Conservation (phyloP, 495 filamentous ascomycete genomes). For the Penicillium lividum region DNA sequence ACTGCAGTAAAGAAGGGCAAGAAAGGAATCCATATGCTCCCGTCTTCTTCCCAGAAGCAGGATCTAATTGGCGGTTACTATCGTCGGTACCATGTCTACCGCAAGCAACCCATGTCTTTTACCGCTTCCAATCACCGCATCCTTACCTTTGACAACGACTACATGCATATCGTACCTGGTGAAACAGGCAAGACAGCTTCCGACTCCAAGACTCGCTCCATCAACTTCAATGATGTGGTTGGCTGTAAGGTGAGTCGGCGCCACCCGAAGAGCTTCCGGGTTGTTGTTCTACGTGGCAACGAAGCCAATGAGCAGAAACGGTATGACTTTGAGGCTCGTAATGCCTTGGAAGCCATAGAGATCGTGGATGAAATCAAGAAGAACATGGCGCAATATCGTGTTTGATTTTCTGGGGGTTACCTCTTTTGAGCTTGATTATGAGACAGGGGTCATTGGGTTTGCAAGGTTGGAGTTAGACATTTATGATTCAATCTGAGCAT, state of each 20-base stretch:
- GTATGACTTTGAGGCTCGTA: slow-evolving; percentile 94
- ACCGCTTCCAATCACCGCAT: slow-evolving; percentile 80
- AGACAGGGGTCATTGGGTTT: neutral
- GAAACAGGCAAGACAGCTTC: slow-evolving; percentile 57
- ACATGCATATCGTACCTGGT: slow-evolving; percentile 89
- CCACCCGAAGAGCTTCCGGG: slow-evolving; percentile 90
- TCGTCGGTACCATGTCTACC: slow-evolving; percentile 85
- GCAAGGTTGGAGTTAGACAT: neutral
- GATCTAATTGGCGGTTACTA: slow-evolving; percentile 72
- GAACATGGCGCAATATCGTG: slow-evolving; percentile 55
- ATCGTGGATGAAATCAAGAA: slow-evolving; percentile 84
- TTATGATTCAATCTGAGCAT: slow-evolving; percentile 1
- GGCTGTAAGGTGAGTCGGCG: slow-evolving; percentile 89
- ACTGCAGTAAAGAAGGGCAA: slow-evolving; percentile 63
- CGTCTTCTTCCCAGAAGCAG: slow-evolving; percentile 77
- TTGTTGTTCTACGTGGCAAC: slow-evolving; percentile 76
- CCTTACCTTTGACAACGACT: slow-evolving; percentile 90
- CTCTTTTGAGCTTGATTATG: neutral
- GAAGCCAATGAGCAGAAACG: slow-evolving; percentile 74
- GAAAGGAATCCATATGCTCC: slow-evolving; percentile 63
- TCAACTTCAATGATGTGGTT: slow-evolving; percentile 89
- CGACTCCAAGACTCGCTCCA: slow-evolving; percentile 77
- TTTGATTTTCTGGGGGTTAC: slow-evolving; percentile 23
- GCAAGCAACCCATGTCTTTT: slow-evolving; percentile 94
- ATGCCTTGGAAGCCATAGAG: slow-evolving; percentile 74